Evolutionary conservation across 169 alveolate genomes (phyloP), one percentile per base, ranked within the genome.

Genomic region (Cryptosporidium ubiquitum): DNA sequence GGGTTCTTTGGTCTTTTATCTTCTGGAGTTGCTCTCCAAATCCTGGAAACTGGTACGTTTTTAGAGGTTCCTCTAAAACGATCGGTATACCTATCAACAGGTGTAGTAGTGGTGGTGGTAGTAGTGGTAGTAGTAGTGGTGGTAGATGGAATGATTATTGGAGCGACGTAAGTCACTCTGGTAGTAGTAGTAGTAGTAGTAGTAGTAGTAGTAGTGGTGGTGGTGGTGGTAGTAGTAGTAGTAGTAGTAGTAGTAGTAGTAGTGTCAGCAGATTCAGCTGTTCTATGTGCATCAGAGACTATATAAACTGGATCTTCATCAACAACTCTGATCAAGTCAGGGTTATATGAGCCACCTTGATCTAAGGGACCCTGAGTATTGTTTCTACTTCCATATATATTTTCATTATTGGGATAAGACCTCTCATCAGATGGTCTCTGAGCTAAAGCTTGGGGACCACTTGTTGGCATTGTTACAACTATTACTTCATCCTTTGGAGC

Each of bases 161-260:
- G 29, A 5, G 33, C 35, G 35, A 23, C 37, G 20, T 1, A 18
- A n/a, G 37, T 68, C 3, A 16, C 10, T 2, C 14, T 68, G n/a
- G 55, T 68, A 3, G 37, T 68, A 1, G 49, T 35, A 3, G 49
- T 42, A 0, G 57, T 49, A 12, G 68, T 47, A 23, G 84, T 14
- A 6, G 68, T 70, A 0, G 84, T 26, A 0, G 84, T 49, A 0
- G 70, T 58, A 0, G 84, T 70, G 1, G 68, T 70, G 7, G 84
- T 70, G 0, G 84, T 73, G 10, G 84, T 40, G 16, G 84, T 73
- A 33, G 85, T 73, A 5, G 85, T 73, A 0, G 85, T 73, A 31
- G 85, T 55, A 0, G 85, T 73, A 35, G 70, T 29, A 5, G 84
- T 47, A 39, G 85, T 73, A 52, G 85, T 73, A 7, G 85, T 33